Percentiles rank a stretch among this genome's conserved stretches.
Conservation (phyloP, 2,329 filamentous ascomycete species). For the Coleophoma cylindrospora region DNA sequence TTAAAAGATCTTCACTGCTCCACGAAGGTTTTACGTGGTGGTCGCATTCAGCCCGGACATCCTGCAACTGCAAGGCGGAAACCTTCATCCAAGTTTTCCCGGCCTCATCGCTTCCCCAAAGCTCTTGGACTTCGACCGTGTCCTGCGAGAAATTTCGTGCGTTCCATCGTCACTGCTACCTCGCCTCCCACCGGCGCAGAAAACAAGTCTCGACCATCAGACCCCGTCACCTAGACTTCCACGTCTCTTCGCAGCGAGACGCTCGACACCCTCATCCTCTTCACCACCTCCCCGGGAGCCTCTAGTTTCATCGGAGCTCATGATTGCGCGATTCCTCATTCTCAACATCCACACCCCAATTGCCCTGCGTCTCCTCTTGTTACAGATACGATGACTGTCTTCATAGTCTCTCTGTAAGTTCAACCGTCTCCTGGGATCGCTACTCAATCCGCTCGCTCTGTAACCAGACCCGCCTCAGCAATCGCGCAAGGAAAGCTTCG, state of each 20-base stretch:
- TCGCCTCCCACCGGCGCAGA: background rate
- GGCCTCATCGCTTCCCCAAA: background rate
- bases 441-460: background rate
- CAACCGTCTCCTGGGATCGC: background rate
- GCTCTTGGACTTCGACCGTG: too few species aligned
- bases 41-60: too few species aligned
- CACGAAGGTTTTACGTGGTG: too few species aligned
- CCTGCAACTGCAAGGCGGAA: background rate
- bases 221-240: too few species aligned
- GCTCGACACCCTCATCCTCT: constrained; percentile 1
- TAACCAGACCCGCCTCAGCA: background rate
- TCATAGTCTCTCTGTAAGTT: constrained; percentile 54
- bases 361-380: constrained; percentile 4
- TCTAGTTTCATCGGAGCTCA: constrained; percentile 9
- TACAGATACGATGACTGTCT: constrained; percentile 46
- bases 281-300: background rate
- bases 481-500: background rate
- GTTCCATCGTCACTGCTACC: background rate
- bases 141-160: background rate
- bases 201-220: too few species aligned
- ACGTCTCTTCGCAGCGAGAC: too few species aligned
- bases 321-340: constrained; percentile 17
- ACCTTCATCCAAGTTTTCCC: background rate
- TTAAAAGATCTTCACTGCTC: too few species aligned
- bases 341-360: background rate